phyloP scores from a whole-genome alignment of 345 rosid species.

The Theobroma cacao region DNA sequence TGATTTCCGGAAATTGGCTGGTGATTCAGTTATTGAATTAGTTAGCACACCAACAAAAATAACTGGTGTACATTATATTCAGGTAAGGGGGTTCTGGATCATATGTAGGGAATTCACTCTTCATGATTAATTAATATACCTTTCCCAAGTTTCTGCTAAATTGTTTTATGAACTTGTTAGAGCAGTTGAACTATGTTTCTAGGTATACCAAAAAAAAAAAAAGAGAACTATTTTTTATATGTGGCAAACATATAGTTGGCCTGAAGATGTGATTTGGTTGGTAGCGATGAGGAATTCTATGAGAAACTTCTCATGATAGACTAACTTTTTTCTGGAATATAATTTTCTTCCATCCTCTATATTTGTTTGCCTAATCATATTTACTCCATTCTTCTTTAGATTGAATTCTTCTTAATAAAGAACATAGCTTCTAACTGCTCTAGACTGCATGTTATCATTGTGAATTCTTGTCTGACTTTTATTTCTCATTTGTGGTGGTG shows the following conservation, averaged over 20 bases:
- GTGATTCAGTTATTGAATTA: constrained; percentile 80
- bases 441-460: background rate
- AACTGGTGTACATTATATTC: constrained; percentile 91
- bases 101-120: background rate
- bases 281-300: background rate
- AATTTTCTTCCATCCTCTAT: constrained; percentile 8
- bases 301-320: background rate
- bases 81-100: constrained; percentile 42
- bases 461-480: constrained; percentile 5
- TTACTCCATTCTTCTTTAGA: background rate
- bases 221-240: background rate
- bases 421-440: background rate
- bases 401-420: background rate
- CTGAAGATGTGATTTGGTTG: background rate
- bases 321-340: background rate
- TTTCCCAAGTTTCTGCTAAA: background rate
- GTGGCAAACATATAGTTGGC: background rate
- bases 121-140: background rate
- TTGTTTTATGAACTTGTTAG: background rate
- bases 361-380: constrained; percentile 6
- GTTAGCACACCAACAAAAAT: constrained; percentile 87
- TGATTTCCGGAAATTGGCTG: constrained; percentile 70
- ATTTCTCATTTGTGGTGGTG: constrained; percentile 16
- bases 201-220: background rate
- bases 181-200: background rate